phyloP scores from a whole-genome alignment of 2,329 filamentous ascomycete species.

The Paracorniculantispora psalliotae region DNA sequence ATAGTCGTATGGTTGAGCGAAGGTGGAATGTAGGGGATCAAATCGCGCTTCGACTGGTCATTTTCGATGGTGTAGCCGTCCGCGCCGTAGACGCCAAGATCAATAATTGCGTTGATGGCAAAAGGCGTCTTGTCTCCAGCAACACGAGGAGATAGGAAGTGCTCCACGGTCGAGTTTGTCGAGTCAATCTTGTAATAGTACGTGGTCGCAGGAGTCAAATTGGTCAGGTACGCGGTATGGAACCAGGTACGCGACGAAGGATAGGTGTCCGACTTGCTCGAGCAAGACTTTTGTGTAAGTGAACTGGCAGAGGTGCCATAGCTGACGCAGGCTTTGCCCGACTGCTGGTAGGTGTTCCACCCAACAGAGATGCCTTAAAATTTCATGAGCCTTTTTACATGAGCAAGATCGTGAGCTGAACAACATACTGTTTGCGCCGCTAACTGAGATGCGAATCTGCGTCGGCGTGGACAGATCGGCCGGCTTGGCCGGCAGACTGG shows the following conservation, averaged over 20 bases:
- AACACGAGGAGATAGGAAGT: constrained; percentile 36
- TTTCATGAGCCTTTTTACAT: not conserved
- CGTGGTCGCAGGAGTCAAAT: constrained; percentile 46
- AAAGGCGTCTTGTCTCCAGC: constrained; percentile 53
- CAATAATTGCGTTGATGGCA: constrained; percentile 43
- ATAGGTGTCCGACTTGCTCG: constrained; percentile 44
- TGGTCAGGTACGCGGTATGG: constrained; percentile 42
- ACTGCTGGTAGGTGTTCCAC: constrained; percentile 51
- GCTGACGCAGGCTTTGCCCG: constrained; percentile 42
- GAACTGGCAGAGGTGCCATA: constrained; percentile 41
- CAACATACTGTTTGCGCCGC: constrained; percentile 41
- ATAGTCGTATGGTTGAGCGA: constrained; percentile 57
- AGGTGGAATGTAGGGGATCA: constrained; percentile 44
- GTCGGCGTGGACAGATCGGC: constrained; percentile 46
- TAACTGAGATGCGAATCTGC: constrained; percentile 49
- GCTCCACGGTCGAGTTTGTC: constrained; percentile 48
- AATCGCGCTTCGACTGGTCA: constrained; percentile 41
- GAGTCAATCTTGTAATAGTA: constrained; percentile 59
- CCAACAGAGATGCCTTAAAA: constrained; percentile 44
- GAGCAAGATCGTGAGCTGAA: not conserved
- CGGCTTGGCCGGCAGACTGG: constrained; percentile 41
- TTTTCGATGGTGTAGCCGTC: constrained; percentile 28
- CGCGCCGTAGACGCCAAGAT: constrained; percentile 44
- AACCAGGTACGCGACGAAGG: constrained; percentile 49
- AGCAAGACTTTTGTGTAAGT: constrained; percentile 39